Base-by-base conservation (phyloP, 495 filamentous ascomycete genomes). In the Penicillium pancosmium region DNA sequence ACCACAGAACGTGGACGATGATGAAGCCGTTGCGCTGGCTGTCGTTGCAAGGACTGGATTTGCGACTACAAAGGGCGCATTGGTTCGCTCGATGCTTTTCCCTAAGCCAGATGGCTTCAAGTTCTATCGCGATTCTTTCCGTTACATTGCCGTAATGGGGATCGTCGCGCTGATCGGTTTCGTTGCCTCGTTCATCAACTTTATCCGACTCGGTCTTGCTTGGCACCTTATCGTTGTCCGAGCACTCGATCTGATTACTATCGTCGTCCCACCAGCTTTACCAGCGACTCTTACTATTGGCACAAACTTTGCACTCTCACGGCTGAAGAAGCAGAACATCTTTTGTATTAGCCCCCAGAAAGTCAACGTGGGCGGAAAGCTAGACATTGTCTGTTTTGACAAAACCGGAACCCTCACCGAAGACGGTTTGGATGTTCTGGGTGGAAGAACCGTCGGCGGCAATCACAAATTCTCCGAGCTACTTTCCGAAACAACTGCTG, bases 391-490 rank as follows among this genome's bases (percentile, higher is more conserved):
- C 66, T 98, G 94, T 74, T 99, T 99, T 62, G 95, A 99, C 73
- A 99, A 99, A 70, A 99, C 95, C 3, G 95, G 95, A 18, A 99
- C 95, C 13, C 78, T 99, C 21, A 99, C 95, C 2, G 95, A 98
- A 73, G 95, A 99, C 71, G 95, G 95, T 0, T 78, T 99, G 48
- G 95, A 99, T 75, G 90, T 99, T 41, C 86, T 98, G 25, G 95
- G 95, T 5, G 82, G 94, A 13, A 86, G 91, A 41, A 85, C 91
- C 7, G 91, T 91, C 31, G 82, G 87, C 61, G 73, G 80, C n/a
- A 74, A 81, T 21, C 86, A 73, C 63, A 78, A 83, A 55, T 86
- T 91, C 67, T 87, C 85, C 40, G 84, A 87, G 1, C 69, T 90
- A 27, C 65, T 88, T 13, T 76, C 79, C 34, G 80, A 84, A 57